phyloP scores from a whole-genome alignment of 2,329 filamentous ascomycete genomes.

The Trichoderma atroviride region DNA sequence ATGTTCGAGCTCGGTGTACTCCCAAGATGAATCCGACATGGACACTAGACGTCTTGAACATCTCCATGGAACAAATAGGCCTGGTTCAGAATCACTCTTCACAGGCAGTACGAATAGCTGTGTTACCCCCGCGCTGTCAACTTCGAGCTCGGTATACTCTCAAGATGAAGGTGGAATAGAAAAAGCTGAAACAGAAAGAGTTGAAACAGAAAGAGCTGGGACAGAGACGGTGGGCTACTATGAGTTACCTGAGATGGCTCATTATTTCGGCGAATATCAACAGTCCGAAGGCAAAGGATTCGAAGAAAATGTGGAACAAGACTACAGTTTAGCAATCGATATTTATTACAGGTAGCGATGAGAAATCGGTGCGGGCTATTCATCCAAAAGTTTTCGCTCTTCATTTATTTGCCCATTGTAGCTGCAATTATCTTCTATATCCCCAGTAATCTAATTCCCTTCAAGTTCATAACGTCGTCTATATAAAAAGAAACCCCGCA shows the following conservation, averaged over 20 bases:
- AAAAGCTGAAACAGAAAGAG: neutral
- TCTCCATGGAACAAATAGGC: neutral
- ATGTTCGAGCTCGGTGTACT: neutral
- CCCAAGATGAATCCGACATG: neutral
- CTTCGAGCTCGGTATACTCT: neutral
- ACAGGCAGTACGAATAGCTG: neutral
- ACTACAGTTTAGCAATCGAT: neutral
- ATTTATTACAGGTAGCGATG: neutral
- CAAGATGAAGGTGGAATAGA: neutral
- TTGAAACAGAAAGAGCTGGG: neutral
- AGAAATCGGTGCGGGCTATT: neutral
- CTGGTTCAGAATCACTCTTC: neutral
- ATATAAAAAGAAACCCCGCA: neutral
- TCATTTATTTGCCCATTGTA: neutral
- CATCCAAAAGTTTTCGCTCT: neutral
- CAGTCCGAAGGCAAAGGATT: neutral
- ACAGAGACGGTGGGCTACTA: conserved; percentile 28
- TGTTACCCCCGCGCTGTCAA: neutral
- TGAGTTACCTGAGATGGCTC: conserved; percentile 38
- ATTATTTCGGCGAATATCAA: conserved; percentile 37
- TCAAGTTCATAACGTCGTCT: conserved; percentile 22
- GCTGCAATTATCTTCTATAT: neutral
- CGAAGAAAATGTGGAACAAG: neutral
- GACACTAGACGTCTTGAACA: neutral
- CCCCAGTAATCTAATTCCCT: neutral